Evolutionary conservation across 768 basidiomycete species (phyloP), one percentile per base, ranked within the genome.

Genomic region (Psilocybe sp.): DNA sequence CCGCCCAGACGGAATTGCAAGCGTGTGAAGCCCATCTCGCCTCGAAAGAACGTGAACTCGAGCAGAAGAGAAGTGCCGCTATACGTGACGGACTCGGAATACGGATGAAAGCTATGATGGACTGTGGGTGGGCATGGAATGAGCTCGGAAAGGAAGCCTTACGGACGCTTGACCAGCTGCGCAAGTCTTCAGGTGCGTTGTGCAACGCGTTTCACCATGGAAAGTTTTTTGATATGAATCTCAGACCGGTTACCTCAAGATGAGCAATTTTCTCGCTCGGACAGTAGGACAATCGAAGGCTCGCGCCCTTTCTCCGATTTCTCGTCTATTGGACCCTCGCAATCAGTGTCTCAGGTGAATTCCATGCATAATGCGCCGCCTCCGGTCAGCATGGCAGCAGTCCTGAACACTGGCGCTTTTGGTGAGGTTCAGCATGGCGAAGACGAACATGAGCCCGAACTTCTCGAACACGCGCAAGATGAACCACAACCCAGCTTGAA

Each of bases 11-110:
- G 0, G 87, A 92, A 54, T 71, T 92, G 15, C 89, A 90, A 58
- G 91, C 88, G 8, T 93, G 91, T 63, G 90, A 93, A 61, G 71
- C 78, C 0, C 86, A 86, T 47, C 74, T 93, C 2, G 84, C 84
- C 0, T 51, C 69, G 20, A 89, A 89, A 62, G 89, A 93, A 61
- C 75, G 68, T 15, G 84, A 84, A 50, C 74, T 91, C 6, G 77
- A 77, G 5, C 59, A 60, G 0, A 68, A 76, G 42, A 74, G 89
- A 0, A 64, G 70, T n/a, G 69, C 69, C n/a, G 72, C 84, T 7
- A 73, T 89, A 11, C 70, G 76, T 5, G 78, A 82, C 38, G 88
- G 88, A 0, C 71, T 93, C 16, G 73, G 78, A 1, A 69, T 72
- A 3, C 75, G 91, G 3, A 84, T 81, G 54, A 72, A 69, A 14